Conservation (phyloP, 164 flowering plant genomes). For the Berberis thunbergii region DNA sequence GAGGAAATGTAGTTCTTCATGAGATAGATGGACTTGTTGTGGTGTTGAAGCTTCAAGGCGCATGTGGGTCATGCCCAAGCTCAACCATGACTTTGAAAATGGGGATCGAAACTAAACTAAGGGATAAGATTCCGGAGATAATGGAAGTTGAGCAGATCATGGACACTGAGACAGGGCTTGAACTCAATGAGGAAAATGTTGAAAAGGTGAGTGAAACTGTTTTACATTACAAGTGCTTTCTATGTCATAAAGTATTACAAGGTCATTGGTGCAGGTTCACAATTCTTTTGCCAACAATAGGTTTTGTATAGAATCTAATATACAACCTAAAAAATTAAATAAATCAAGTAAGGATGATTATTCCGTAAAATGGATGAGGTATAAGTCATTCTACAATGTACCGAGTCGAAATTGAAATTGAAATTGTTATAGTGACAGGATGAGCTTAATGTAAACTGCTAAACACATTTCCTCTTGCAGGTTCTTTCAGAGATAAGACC, state of each 20-base stretch:
- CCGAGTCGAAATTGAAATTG: too few relatives aligned
- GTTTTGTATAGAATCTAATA: too few relatives aligned
- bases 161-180: conserved; percentile 83
- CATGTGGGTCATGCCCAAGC: conserved; percentile 97
- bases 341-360: too few relatives aligned
- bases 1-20: conserved; percentile 84
- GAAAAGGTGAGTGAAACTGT: conserved; percentile 54
- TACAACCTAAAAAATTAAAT: too few relatives aligned
- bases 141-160: conserved; percentile 77
- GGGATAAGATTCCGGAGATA: conserved; percentile 85
- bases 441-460: not conserved
- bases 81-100: conserved; percentile 83
- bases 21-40: conserved; percentile 92
- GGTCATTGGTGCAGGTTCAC: too few relatives aligned
- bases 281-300: too few relatives aligned
- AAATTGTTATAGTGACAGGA: too few relatives aligned
- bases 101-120: conserved; percentile 79
- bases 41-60: conserved; percentile 84
- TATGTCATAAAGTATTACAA: too few relatives aligned
- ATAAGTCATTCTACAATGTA: too few relatives aligned
- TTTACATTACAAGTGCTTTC: not conserved
- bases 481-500: conserved; percentile 86
- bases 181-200: conserved; percentile 72
- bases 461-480: conserved; percentile 29
- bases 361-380: too few relatives aligned